phyloP scores from a whole-genome alignment of 768 basidiomycete species.

The Obba rivulosa region DNA sequence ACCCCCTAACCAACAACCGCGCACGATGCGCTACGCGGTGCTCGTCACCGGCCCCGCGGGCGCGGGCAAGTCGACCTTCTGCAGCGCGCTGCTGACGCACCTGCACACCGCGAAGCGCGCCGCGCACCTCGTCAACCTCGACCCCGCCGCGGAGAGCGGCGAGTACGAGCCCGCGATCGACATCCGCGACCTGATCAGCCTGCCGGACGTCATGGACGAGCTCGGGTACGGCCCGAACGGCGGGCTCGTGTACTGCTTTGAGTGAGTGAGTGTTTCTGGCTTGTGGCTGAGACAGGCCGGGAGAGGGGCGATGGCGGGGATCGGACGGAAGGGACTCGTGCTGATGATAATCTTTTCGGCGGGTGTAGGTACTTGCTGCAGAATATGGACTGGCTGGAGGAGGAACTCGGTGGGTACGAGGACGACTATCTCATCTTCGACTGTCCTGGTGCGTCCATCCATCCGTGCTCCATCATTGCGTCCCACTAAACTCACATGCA shows the following conservation, averaged over 20 bases:
- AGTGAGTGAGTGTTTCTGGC: slow-evolving; percentile 60
- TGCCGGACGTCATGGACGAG: slow-evolving; percentile 96
- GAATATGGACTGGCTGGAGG: slow-evolving; percentile 98
- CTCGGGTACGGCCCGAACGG: slow-evolving; percentile 95
- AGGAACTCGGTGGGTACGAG: slow-evolving; percentile 90
- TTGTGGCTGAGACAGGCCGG: background rate
- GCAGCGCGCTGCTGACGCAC: slow-evolving; percentile 83
- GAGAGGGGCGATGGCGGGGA: background rate
- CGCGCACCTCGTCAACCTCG: slow-evolving; percentile 93
- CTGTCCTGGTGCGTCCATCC: slow-evolving; percentile 63
- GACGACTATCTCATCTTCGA: slow-evolving; percentile 94
- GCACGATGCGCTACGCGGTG: slow-evolving; percentile 92
- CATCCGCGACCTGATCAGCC: slow-evolving; percentile 85
- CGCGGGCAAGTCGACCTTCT: slow-evolving; percentile 96
- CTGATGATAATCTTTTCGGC: slow-evolving; percentile 1
- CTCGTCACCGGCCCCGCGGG: slow-evolving; percentile 95
- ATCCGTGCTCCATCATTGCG: background rate
- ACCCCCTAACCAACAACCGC: no score
- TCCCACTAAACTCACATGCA: slow-evolving; percentile 24
- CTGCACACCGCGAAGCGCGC: slow-evolving; percentile 75
- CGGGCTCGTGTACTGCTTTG: slow-evolving; percentile 96
- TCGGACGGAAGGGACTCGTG: background rate
- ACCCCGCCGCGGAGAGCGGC: slow-evolving; percentile 84
- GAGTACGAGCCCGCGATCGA: slow-evolving; percentile 92
- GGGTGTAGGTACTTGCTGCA: slow-evolving; percentile 90